Base-by-base conservation (phyloP, 441 rosid species). In the Biscutella laevigata region DNA sequence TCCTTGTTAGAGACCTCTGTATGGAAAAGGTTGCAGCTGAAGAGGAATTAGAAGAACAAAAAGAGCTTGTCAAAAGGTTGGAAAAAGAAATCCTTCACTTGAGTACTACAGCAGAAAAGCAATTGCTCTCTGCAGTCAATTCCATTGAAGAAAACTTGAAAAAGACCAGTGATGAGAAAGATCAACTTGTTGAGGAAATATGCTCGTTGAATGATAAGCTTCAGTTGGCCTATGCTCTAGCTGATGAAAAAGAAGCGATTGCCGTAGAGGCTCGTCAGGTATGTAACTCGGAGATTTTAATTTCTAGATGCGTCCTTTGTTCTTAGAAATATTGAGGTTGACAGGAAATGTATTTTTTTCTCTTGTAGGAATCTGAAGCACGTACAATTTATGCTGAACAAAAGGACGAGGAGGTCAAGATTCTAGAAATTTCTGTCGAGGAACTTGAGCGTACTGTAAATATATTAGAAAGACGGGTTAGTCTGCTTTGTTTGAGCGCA, bases 371-470 rank as follows among this genome's bases (percentile, higher is more conserved):
- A 70, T 77, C 83, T 30, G 94, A 83, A 70, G 77, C 94, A 62
- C 74, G 91, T 73, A 85, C 79, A 67, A 15, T 74, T 38, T 79
- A 79, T 45, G 86, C 94, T 37, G 95, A 85, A 54, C 86, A 88
- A 67, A 88, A 85, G 76, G 96, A 85, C 66, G 94, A 82, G 61
- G 98, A 91, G 75, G 94, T 85, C 66, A 79, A 82, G 68, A 83
- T 91, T 71, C 67, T 91, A 53, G 98, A 91, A 64, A 64, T 69
- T 62, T 91, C 98, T 48, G 76, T 91, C 22, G 96, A 83, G 74
- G 95, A 91, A 76, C 95, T 91, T 59, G 96, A 91, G 72, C 59
- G 75, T 62, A 91, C 98, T 13, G 64, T 88, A 38, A 82, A 88
- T 74, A 78, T 85, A 43, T 57, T 91, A 78, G 98, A 88, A 82